A percentile compares a stretch with the other conserved stretches of the same genome.
phyloP scores from a whole-genome alignment of 2,329 filamentous ascomycete species.

The Neopestalotiopsis sp. region DNA sequence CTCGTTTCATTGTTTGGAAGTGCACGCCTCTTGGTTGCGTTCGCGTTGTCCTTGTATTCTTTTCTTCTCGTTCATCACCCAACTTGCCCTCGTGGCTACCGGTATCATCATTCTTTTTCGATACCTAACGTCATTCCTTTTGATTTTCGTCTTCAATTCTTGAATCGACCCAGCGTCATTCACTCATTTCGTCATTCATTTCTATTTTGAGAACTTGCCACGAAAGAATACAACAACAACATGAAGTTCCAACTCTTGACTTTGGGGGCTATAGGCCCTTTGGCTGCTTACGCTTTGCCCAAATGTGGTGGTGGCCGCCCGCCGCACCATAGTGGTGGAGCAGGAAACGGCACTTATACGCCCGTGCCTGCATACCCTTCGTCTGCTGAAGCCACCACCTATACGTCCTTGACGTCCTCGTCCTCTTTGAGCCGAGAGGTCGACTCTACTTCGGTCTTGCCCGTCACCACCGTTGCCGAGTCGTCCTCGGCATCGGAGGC shows the following conservation, averaged over 20 bases:
- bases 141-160: not conserved
- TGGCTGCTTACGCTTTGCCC: constrained; percentile 7
- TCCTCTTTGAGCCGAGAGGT: not conserved
- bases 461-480: not conserved
- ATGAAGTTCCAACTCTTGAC: not conserved
- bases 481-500: not conserved
- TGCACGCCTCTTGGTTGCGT: not conserved
- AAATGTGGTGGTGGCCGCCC: not conserved
- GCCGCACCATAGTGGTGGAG: not conserved
- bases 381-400: not conserved
- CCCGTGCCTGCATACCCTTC: not conserved
- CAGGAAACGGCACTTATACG: constrained; percentile 1
- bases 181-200: not conserved
- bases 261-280: not conserved
- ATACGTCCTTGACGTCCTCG: not conserved
- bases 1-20: too few species aligned
- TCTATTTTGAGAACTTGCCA: not conserved
- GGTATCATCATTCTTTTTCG: not conserved
- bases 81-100: not conserved
- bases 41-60: not conserved
- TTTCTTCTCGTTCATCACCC: not conserved
- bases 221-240: not conserved
- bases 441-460: not conserved
- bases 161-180: not conserved
- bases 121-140: constrained; percentile 3